phyloP scores from a whole-genome alignment of 805 yeast species.

The Candida methanosorbosa region DNA sequence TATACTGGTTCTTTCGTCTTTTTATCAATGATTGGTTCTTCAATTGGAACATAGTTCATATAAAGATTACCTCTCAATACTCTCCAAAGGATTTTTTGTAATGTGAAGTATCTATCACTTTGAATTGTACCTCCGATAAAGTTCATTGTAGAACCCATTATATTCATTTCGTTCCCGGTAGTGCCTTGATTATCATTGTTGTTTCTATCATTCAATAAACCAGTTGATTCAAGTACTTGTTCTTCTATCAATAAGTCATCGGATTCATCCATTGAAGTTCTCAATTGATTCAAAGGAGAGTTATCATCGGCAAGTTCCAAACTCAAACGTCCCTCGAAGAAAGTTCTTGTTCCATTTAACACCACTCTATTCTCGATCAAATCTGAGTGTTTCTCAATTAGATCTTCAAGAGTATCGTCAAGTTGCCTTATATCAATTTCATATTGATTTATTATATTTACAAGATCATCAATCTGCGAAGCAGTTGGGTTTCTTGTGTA shows the following conservation, averaged over 20 bases:
- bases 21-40: constrained; percentile 55
- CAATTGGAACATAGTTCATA: constrained; percentile 67
- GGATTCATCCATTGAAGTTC: constrained; percentile 15
- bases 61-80: constrained; percentile 86
- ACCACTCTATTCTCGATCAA: constrained; percentile 68
- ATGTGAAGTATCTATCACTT: constrained; percentile 54
- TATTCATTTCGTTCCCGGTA: constrained; percentile 21
- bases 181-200: neutral
- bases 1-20: constrained; percentile 44
- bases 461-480: constrained; percentile 65
- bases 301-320: constrained; percentile 20
- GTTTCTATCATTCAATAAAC: constrained; percentile 2
- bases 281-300: constrained; percentile 16
- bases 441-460: constrained; percentile 46
- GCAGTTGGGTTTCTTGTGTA: constrained; percentile 23
- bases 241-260: constrained; percentile 18
- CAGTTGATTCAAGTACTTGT: constrained; percentile 12
- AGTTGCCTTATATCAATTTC: constrained; percentile 69
- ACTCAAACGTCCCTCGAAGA: constrained; percentile 24
- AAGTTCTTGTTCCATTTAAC: constrained; percentile 24
- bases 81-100: constrained; percentile 88
- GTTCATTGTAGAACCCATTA: constrained; percentile 27
- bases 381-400: constrained; percentile 47
- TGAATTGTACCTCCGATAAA: constrained; percentile 77
- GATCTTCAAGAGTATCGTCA: constrained; percentile 56